A percentile compares a stretch with the other conserved stretches of the same genome.
Conservation (phyloP, 129 eudicot species). For the Tanacetum coccineum region DNA sequence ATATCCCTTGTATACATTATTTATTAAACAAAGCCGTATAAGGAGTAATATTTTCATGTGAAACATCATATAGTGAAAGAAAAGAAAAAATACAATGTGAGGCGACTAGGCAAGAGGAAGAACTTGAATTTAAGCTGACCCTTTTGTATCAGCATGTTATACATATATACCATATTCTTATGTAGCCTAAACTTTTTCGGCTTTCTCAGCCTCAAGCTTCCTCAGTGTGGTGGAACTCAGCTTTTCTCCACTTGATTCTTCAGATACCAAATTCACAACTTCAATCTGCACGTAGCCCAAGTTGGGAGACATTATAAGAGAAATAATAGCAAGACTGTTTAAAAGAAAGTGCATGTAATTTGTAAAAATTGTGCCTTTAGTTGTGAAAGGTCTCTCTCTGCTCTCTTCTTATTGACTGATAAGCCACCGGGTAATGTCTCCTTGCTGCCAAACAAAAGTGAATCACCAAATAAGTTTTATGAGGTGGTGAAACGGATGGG, state of each 20-base stretch:
- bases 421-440: constrained; percentile 91
- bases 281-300: constrained; percentile 50
- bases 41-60: neutral
- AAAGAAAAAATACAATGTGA: neutral
- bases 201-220: constrained; percentile 70
- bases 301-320: neutral
- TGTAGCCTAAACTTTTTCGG: constrained; percentile 27
- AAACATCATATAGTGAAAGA: neutral
- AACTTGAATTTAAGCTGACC: neutral
- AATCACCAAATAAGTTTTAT: no score
- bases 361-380: constrained; percentile 49
- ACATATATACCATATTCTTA: constrained; percentile 10
- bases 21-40: constrained; percentile 11
- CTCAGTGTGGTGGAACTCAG: constrained; percentile 69
- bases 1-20: constrained; percentile 2
- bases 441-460: constrained; percentile 55
- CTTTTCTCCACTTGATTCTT: constrained; percentile 55
- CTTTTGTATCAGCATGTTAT: constrained; percentile 12
- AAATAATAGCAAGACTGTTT: neutral
- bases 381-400: constrained; percentile 75
- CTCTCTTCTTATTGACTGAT: constrained; percentile 85
- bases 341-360: neutral
- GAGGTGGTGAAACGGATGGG: neutral
- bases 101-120: neutral
- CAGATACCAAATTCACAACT: constrained; percentile 68